Evolutionary conservation across 2,329 filamentous ascomycete species (phyloP), one percentile per base, ranked within the genome.

Genomic region (Fusarium miscanthi): DNA sequence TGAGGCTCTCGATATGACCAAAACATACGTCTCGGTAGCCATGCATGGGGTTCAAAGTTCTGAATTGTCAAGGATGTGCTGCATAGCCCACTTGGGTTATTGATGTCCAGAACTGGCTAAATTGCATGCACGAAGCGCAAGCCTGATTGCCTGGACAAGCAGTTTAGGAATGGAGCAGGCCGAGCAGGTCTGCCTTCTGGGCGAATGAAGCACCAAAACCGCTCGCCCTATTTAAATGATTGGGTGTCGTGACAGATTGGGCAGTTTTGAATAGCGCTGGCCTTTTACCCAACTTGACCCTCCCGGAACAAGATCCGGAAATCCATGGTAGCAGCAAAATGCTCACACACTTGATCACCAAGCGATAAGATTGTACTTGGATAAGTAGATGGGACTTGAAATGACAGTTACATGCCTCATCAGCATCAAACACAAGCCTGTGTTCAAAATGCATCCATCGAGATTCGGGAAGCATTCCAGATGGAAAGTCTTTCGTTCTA

Each of bases 231-330:
- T 62, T 49, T 48, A 63, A 77, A 65, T 69, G 76, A 78, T 78
- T 78, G 76, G 76, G 31, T 66, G 41, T 74, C 53, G 61, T 62
- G 57, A 72, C 35, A 68, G 66, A 56, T 72, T 72, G 67, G 67
- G 75, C 66, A 73, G 75, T 76, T 75, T 76, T 76, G 73, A 54
- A 77, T 73, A 67, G 75, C 70, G 75, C 74, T 53, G 69, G 54
- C 57, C 66, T 60, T 69, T 74, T 70, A 73, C 74, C 74, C 74
- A 76, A 77, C 68, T 53, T 67, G 75, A 63, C 65, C 59, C 65
- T 70, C 70, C 74, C 73, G 76, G 72, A 70, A 76, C 54, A 65
- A 60, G 65, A 73, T 66, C 76, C 70, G 74, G 76, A 74, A 70
- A 66, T 49, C 19, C 57, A 59, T n/a, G 37, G 30, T 27, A 41